A percentile compares a stretch with the other conserved stretches of the same genome.
Evolutionary conservation across 2,329 filamentous ascomycete genomes (phyloP).

Genomic region (Sphaerulina populicola): DNA sequence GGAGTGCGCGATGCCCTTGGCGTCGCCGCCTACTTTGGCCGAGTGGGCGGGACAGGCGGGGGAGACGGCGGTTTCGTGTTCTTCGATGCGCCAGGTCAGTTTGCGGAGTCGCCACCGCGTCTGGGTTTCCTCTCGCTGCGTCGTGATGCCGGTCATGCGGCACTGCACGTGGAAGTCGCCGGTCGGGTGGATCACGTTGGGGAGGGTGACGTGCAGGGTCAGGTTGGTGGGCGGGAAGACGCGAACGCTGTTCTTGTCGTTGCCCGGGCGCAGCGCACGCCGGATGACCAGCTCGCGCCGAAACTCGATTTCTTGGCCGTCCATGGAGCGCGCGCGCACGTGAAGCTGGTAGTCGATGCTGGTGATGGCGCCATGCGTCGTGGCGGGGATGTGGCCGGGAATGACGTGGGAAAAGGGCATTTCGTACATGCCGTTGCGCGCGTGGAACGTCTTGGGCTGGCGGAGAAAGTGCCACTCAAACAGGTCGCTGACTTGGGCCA

Average conservation of each 20-base stretch:
- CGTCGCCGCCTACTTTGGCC: conserved; percentile 54
- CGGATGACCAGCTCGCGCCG: conserved; percentile 63
- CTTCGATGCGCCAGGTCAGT: conserved; percentile 86
- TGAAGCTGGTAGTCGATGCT: conserved; percentile 71
- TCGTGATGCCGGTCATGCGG: conserved; percentile 77
- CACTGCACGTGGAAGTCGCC: conserved; percentile 72
- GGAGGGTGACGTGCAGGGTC: conserved; percentile 73
- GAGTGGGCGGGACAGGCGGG: conserved; percentile 72
- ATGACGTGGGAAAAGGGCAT: conserved; percentile 88
- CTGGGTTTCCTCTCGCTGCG: conserved; percentile 56
- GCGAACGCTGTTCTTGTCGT: conserved; percentile 80
- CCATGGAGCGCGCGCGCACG: conserved; percentile 55
- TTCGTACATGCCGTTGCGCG: conserved; percentile 54
- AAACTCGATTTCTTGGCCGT: conserved; percentile 56
- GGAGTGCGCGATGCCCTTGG: conserved; percentile 64
- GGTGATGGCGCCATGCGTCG: conserved; percentile 64
- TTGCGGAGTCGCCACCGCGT: conserved; percentile 86
- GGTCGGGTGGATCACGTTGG: conserved; percentile 76
- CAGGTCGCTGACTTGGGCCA: conserved; percentile 61
- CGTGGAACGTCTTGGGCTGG: conserved; percentile 39
- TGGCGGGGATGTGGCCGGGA: conserved; percentile 75
- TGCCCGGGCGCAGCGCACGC: conserved; percentile 69
- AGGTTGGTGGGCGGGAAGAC: conserved; percentile 96
- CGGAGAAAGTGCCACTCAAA: conserved; percentile 71
- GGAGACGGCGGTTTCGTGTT: conserved; percentile 70